Evolutionary conservation across 139 green algal species (phyloP), one percentile per base, ranked within the genome.

Genomic region (Zygnema circumcarinatum): DNA sequence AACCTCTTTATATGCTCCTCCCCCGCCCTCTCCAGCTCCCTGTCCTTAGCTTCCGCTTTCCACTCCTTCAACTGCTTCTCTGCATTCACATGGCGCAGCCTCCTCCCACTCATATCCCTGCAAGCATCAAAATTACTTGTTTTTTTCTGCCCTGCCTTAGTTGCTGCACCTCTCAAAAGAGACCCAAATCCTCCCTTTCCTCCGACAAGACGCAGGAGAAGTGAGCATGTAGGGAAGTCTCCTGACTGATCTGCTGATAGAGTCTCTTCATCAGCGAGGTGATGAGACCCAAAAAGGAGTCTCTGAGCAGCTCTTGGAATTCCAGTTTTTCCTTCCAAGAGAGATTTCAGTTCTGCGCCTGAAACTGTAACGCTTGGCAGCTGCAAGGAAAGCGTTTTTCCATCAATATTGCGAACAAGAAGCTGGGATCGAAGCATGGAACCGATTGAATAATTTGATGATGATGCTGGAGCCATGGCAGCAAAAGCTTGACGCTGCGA

Each of bases 171-270:
- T n/a, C 96, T 93, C 79, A 99, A 93, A 88, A 98, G 88, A 0
- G 96, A 95, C 0, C 96, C 96, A 91, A 99, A 99, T 42, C 96
- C 96, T 7, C 96, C 96, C 91, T 99, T 93, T 29, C 90, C 90
- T 11, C 90, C 90, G 22, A 52, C 33, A 29, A 92, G 38, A 54
- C 74, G 31, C 38, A 83, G 16, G 3, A 91, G 35, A 33, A 92
- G 31, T 36, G 79, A 40, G 80, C 80, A 89, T 22, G 87, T 83
- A 21, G 87, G 87, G n/a, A 89, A 68, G n/a, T 86, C 1, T 92
- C 91, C 84, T 92, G 88, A 39, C 2, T 21, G 1, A 76, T 87
- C 54, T 31, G 79, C 42, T 22, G 47, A 79, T 25, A 85, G 79
- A 39, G 67, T 22, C 1, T 38, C 36, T 21, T 35, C 52, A 54